These are phyloP conservation scores for Sporothrix curviconia DNA, from an alignment of 2,329 filamentous ascomycete genomes.

Conservation along the genomic window DNA sequence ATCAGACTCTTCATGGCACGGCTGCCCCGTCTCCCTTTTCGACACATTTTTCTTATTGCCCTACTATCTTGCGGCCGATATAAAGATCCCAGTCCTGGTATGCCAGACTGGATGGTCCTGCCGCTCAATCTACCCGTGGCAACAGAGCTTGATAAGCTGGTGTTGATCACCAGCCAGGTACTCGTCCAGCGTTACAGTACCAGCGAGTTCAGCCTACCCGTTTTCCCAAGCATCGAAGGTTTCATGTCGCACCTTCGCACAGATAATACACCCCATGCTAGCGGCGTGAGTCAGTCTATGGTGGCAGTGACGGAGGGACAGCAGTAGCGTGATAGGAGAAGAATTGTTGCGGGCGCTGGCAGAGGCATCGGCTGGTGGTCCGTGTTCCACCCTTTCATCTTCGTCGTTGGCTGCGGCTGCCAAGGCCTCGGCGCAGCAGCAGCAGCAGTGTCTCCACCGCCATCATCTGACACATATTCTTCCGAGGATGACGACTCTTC, in stretches of 20 bases:
- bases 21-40: neutral
- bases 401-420: neutral
- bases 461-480: neutral
- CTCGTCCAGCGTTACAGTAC: slow-evolving; percentile 11
- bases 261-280: neutral
- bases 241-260: neutral
- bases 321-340: slow-evolving; percentile 2
- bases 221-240: slow-evolving; percentile 13
- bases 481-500: neutral
- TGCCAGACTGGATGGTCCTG: slow-evolving; percentile 10
- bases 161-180: slow-evolving; percentile 7
- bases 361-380: neutral
- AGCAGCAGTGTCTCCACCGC: neutral
- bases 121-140: slow-evolving; percentile 12
- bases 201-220: slow-evolving; percentile 6
- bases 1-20: neutral
- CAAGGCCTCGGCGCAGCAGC: neutral
- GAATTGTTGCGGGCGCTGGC: neutral
- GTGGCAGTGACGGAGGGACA: no score
- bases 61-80: slow-evolving; percentile 10
- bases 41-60: slow-evolving; percentile 8
- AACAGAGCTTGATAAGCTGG: slow-evolving; percentile 10
- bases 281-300: no score
- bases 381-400: neutral
- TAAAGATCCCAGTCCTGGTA: neutral